Evolutionary conservation across 2,329 filamentous ascomycete species (phyloP), one percentile per base, ranked within the genome.

Genomic region (Cordyceps sp.): DNA sequence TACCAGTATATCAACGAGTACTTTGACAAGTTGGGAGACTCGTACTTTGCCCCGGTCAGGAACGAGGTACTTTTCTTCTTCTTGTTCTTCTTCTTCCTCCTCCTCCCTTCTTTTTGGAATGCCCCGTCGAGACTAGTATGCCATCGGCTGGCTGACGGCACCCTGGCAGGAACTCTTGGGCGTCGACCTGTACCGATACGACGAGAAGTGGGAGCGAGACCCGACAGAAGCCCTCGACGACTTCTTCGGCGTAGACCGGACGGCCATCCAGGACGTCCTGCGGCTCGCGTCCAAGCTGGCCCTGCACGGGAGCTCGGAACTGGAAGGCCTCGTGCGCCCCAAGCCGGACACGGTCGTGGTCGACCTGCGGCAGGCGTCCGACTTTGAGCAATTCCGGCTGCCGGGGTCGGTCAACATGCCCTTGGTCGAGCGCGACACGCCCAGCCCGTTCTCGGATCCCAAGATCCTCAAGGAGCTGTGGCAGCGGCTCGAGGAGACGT

Each of bases 1-100:
- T 75, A 76, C 39, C 70, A 75, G 43, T 75, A 75, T 36, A 61
- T 75, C 28, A 54, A 60, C 17, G 66, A 68, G 39, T 75, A 75
- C 42, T 75, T 73, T 39, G 55, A 64, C 18, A 72, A 70, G 40
- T 50, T 74, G 10, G 59, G 55, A 2, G 39, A 53, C 2, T 50
- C 53, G 2, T 47, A 62, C 29, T 73, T 73, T 42, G 61, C 57
- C 3, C 46, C 58, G 0, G 67, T 72, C 22, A 47, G 50, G 16
- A 54, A 55, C n/a, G 54, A 65, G 39, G 55, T 53, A 22, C n/a
- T n/a, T n/a, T n/a, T n/a, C n/a, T n/a, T n/a, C n/a, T n/a, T n/a
- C n/a, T n/a, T n/a, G n/a, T n/a, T n/a, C n/a, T n/a, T n/a, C n/a
- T 28, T 19, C 16, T 15, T 28, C 26, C 12, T 8, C n/a, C n/a